Evolutionary conservation across 306 rosid genomes (phyloP).

Genomic region (Cicer bijugum): DNA sequence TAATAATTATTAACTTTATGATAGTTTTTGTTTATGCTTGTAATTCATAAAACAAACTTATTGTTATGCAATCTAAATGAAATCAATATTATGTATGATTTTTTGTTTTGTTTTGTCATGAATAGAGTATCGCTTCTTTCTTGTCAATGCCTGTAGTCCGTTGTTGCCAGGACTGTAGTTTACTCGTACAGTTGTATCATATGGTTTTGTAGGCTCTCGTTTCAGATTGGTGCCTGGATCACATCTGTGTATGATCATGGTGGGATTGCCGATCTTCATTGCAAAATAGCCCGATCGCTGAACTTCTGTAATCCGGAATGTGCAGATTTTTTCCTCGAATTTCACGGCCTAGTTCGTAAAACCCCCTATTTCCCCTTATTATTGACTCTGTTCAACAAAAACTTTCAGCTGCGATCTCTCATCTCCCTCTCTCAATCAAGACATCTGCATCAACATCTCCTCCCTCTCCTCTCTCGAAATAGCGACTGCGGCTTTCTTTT

Average conservation of each 20-base stretch:
- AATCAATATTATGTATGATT: constrained; percentile 5
- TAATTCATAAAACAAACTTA: constrained; percentile 18
- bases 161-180: not conserved
- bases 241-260: not conserved
- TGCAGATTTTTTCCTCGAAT: not conserved
- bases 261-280: not conserved
- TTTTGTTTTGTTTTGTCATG: not conserved
- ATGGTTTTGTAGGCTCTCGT: not conserved
- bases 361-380: not conserved
- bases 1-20: constrained; percentile 9
- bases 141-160: not conserved
- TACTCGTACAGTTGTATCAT: not conserved
- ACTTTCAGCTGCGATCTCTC: not conserved
- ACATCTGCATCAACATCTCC: not conserved
- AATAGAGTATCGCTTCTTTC: constrained; percentile 16
- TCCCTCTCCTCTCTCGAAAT: not conserved
- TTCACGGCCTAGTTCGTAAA: not conserved
- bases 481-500: not conserved
- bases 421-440: not conserved
- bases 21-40: constrained; percentile 32
- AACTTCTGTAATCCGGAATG: not conserved
- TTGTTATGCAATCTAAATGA: constrained; percentile 29
- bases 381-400: not conserved
- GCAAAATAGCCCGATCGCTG: not conserved
- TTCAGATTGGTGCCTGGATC: not conserved